Evolutionary conservation across 1,139 yeast species (phyloP).

Genomic region (Diutina siamensis): DNA sequence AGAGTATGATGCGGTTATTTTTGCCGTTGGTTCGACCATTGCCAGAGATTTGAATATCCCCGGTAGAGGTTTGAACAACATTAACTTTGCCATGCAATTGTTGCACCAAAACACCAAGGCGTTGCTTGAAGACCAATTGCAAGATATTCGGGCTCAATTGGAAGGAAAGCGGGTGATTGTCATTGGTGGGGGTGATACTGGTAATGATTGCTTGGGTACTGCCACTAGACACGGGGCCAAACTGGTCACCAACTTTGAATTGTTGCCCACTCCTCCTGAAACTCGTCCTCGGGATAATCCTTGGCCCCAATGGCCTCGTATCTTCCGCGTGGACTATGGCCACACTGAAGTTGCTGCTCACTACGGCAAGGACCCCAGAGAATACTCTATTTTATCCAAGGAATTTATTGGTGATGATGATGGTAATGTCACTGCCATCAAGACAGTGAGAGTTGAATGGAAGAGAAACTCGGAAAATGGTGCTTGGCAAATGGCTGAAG

Average conservation of each 20-base stretch:
- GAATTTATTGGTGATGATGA: conserved; percentile 92
- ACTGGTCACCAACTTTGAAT: conserved; percentile 90
- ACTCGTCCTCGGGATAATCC: conserved; percentile 91
- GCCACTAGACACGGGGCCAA: conserved; percentile 95
- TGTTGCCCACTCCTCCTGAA: conserved; percentile 84
- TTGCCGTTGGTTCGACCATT: conserved; percentile 94
- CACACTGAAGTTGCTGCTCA: conserved; percentile 91
- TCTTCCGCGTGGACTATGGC: conserved; percentile 96
- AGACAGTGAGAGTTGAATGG: conserved; percentile 97
- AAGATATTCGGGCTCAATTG: conserved; percentile 57
- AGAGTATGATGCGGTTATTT: conserved; percentile 68
- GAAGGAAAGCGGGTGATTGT: conserved; percentile 88
- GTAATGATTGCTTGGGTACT: conserved; percentile 98
- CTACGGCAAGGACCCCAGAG: conserved; percentile 96
- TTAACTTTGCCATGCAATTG: conserved; percentile 91
- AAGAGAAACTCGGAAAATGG: conserved; percentile 79
- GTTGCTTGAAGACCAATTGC: conserved; percentile 59
- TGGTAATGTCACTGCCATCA: conserved; percentile 87
- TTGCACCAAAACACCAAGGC: conserved; percentile 86
- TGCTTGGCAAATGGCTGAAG: conserved; percentile 98
- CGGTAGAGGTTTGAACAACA: conserved; percentile 83
- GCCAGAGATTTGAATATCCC: conserved; percentile 93
- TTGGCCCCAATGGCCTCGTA: conserved; percentile 99
- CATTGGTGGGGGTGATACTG: conserved; percentile 99
- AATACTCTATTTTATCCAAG: conserved; percentile 87